Evolutionary conservation across 2,329 filamentous ascomycete species (phyloP).

Genomic region (Parafenestella ontariensis): DNA sequence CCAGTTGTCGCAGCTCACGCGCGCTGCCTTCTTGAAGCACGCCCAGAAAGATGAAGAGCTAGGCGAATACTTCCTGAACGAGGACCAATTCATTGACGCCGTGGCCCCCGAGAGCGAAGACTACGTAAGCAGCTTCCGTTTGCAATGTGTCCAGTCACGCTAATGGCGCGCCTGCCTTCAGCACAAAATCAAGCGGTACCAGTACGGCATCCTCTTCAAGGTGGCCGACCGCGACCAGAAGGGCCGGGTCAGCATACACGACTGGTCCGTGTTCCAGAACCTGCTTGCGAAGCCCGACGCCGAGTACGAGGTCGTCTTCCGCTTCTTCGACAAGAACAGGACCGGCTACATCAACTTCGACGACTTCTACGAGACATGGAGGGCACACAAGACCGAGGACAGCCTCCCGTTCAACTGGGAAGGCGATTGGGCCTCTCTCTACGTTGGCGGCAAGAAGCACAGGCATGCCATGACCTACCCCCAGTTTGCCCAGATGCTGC

Average conservation of each 20-base stretch:
- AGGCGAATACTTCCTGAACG: constrained; percentile 80
- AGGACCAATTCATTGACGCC: constrained; percentile 88
- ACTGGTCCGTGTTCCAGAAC: constrained; percentile 95
- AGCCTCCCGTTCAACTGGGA: constrained; percentile 96
- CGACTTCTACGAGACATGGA: constrained; percentile 83
- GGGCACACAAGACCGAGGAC: constrained; percentile 83
- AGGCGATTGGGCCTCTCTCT: constrained; percentile 93
- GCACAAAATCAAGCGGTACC: constrained; percentile 98
- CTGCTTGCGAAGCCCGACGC: constrained; percentile 92
- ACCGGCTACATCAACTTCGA: constrained; percentile 89
- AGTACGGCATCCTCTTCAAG: constrained; percentile 91
- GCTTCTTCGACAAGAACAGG: constrained; percentile 87
- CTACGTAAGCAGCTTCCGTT: constrained; percentile 71
- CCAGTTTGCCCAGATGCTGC: constrained; percentile 97
- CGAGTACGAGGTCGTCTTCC: constrained; percentile 98
- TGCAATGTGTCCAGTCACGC: constrained; percentile 32
- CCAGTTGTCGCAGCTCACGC: constrained; percentile 76
- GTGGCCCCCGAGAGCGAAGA: constrained; percentile 87
- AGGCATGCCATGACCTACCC: constrained; percentile 92
- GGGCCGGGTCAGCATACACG: constrained; percentile 77
- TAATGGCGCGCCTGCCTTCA: constrained; percentile 53
- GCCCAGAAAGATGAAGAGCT: constrained; percentile 76
- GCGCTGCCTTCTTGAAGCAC: constrained; percentile 76
- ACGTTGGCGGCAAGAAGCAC: constrained; percentile 86
- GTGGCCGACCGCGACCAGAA: constrained; percentile 81